A percentile compares a stretch with the other conserved stretches of the same genome.
Evolutionary conservation across 768 basidiomycete genomes (phyloP).

Genomic region (Hygrocybe punicea): DNA sequence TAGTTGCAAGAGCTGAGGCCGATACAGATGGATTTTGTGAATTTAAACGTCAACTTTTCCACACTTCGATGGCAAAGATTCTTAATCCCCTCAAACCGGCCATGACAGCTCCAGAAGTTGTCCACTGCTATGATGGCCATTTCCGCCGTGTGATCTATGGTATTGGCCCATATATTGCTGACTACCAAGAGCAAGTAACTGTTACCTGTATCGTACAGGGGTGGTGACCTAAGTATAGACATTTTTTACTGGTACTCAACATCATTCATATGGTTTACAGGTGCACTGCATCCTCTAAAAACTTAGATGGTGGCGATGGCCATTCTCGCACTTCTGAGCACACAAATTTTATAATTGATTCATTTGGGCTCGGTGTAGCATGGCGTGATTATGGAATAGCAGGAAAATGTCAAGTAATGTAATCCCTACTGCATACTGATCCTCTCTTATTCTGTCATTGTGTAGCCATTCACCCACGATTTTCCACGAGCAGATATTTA

Average conservation of each 20-base stretch:
- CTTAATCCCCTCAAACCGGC: conserved; percentile 17
- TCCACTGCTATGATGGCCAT: conserved; percentile 28
- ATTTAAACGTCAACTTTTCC: conserved; percentile 32
- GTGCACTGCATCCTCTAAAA: too few species aligned
- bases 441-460: neutral
- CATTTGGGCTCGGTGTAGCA: conserved; percentile 17
- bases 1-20: conserved; percentile 2
- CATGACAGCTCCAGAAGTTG: conserved; percentile 27
- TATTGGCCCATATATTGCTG: conserved; percentile 37
- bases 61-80: conserved; percentile 24
- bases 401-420: conserved; percentile 31
- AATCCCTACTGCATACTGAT: neutral
- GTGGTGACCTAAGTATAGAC: conserved; percentile 26
- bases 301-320: too few species aligned
- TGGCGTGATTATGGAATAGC: conserved; percentile 36
- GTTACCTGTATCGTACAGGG: conserved; percentile 32
- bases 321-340: conserved; percentile 4
- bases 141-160: conserved; percentile 28
- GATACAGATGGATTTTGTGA: conserved; percentile 19
- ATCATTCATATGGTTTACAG: too few species aligned
- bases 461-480: conserved; percentile 33
- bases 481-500: conserved; percentile 39
- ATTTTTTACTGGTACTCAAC: too few species aligned
- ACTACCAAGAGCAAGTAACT: conserved; percentile 39
- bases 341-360: conserved; percentile 18